Percentiles rank a stretch among this genome's conserved stretches.
Evolutionary conservation across 2,329 filamentous ascomycete genomes (phyloP).

Genomic region (Aspergillus chevalieri): DNA sequence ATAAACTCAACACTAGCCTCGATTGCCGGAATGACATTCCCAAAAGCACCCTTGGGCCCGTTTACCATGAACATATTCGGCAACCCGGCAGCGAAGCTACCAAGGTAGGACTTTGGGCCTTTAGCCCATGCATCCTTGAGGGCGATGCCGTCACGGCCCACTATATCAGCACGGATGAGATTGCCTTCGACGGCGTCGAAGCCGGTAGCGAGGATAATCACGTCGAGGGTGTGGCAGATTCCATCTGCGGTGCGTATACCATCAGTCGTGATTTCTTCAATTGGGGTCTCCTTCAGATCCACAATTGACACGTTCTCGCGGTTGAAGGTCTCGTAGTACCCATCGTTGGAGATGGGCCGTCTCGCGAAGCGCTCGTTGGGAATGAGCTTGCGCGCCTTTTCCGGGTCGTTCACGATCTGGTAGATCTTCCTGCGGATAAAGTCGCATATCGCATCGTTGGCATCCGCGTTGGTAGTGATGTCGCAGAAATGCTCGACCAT

Average conservation of each 20-base stretch:
- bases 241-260: conserved; percentile 6
- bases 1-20: background rate
- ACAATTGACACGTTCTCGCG: conserved; percentile 28
- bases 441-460: conserved; percentile 12
- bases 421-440: conserved; percentile 17
- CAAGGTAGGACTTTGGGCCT: conserved; percentile 4
- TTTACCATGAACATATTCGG: conserved; percentile 11
- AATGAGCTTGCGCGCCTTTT: conserved; percentile 12
- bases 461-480: conserved; percentile 6
- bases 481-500: conserved; percentile 23
- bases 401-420: conserved; percentile 10
- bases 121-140: conserved; percentile 7
- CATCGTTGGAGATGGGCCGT: conserved; percentile 13
- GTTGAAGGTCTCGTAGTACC: conserved; percentile 32
- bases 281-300: conserved; percentile 16
- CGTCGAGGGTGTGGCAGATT: conserved; percentile 4
- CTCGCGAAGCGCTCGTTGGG: conserved; percentile 14
- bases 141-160: background rate
- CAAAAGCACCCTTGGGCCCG: conserved; percentile 4
- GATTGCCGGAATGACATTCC: background rate
- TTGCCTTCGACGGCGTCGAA: conserved; percentile 8
- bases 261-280: conserved; percentile 5
- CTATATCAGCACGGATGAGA: background rate
- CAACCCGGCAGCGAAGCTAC: conserved; percentile 6
- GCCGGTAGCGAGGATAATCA: conserved; percentile 9